phyloP scores from a whole-genome alignment of 2,329 filamentous ascomycete species.

The Aspergillus ustus region DNA sequence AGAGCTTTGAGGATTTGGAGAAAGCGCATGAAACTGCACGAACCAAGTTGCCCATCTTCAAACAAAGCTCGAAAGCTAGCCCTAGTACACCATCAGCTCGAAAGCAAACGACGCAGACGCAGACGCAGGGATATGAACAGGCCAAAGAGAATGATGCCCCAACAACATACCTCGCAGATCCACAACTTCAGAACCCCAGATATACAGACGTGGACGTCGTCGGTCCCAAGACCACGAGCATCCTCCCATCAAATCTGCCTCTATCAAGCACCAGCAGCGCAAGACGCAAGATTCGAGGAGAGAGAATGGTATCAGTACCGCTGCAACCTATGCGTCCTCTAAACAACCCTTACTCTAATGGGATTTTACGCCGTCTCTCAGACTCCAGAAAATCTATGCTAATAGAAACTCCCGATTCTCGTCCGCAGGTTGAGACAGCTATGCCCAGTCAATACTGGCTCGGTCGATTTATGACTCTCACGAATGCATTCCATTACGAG shows the following conservation, averaged over 20 bases:
- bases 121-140: background rate
- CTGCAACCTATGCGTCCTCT: background rate
- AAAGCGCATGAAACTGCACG: background rate
- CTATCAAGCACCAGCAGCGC: conserved; percentile 11
- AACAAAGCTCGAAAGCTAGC: background rate
- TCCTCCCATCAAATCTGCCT: background rate
- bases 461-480: conserved; percentile 36
- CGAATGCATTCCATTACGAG: conserved; percentile 38
- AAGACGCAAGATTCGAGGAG: conserved; percentile 14
- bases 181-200: background rate
- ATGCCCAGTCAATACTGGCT: conserved; percentile 38
- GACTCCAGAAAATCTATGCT: conserved; percentile 10
- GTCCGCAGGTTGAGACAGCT: conserved; percentile 28
- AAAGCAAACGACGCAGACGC: background rate
- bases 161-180: background rate
- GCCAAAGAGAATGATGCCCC: conserved; percentile 5
- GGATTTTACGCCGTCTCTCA: background rate
- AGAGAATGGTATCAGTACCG: conserved; percentile 23
- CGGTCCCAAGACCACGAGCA: background rate
- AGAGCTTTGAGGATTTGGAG: conserved; percentile 12
- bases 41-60: background rate
- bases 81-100: background rate
- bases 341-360: background rate
- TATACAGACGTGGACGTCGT: background rate
- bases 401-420: conserved; percentile 8